Base-by-base conservation (phyloP, 495 filamentous ascomycete genomes). In the Aspergillus taichungensis region DNA sequence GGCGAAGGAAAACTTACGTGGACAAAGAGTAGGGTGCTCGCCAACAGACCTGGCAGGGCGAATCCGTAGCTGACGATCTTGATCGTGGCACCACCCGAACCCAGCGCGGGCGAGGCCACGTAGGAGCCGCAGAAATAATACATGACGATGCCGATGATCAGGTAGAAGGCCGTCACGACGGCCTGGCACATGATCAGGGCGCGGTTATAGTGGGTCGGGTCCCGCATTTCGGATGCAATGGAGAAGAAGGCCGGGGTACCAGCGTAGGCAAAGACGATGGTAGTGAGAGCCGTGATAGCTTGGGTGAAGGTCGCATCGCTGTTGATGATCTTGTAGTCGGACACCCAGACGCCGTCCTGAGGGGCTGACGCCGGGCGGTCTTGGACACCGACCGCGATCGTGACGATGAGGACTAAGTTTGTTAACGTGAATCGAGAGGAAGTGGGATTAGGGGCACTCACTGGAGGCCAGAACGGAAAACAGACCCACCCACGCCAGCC, bases 171-270 rank as follows among this genome's bases (percentile, higher is more conserved):
- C 14, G 75, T 74, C 37, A 74, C 46, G 14, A 24, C 75, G 7
- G 40, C 34, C 30, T 64, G 63, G 43, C 59, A 61, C 11, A 56
- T 13, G 0, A 58, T 12, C 9, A 86, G 65, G 6, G 82, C 69
- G 59, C 76, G 76, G 34, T 62, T 60, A 49, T 73, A 84, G 44
- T 80, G 73, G 12, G 53, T 50, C 0, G 81, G 82, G 0, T 79
- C 74, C 48, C 80, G 78, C 77, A 88, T 83, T 59, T 88, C 84
- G 34, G 79, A 74, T 53, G 79, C 80, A 57, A 88, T 82, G 33
- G 68, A 70, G 64, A 86, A 84, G 69, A 68, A 81, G 66, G 61
- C 82, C 46, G 73, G 81, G 54, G 63, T 80, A 50, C 76, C 83
- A 2, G 62, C 55, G 68, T 50, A 67, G 30, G 83, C 80, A 53